Percentiles rank a stretch among this genome's conserved stretches.
phyloP scores from a whole-genome alignment of 768 basidiomycete genomes.

The Steccherinum ochraceum region DNA sequence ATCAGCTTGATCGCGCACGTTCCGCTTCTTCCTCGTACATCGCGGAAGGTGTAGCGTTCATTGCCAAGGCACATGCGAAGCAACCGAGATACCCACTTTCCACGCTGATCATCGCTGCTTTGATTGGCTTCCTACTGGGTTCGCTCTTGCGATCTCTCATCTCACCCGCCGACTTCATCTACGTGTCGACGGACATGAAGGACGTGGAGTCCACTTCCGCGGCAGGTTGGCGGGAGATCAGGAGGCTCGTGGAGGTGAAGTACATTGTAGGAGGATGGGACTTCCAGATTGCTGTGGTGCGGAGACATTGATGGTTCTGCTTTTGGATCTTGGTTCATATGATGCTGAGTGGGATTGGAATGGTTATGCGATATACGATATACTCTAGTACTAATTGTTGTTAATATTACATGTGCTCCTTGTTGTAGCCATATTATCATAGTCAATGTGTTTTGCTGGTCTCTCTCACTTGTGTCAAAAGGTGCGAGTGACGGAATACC shows the following conservation, averaged over 20 bases:
- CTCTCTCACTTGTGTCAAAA: too few species aligned
- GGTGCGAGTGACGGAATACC: too few species aligned
- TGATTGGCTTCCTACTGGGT: constrained; percentile 89
- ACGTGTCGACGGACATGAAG: constrained; percentile 56
- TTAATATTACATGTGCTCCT: too few species aligned
- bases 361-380: too few species aligned
- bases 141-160: constrained; percentile 84
- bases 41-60: constrained; percentile 2
- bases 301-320: too few species aligned
- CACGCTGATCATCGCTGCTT: constrained; percentile 66
- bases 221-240: constrained; percentile 79
- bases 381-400: too few species aligned
- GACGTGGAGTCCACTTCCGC: constrained; percentile 23
- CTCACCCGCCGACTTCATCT: constrained; percentile 87
- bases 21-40: constrained; percentile 4
- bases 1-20: constrained; percentile 2
- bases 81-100: constrained; percentile 33
- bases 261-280: constrained; percentile 83
- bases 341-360: too few species aligned
- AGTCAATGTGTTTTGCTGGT: too few species aligned
- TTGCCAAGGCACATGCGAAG: neutral
- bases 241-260: constrained; percentile 75
- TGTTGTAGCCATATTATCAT: too few species aligned
- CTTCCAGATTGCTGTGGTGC: constrained; percentile 78
- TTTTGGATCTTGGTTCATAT: too few species aligned